These are phyloP conservation scores for Trypanosoma lewisi DNA, from an alignment of 208 protist species.

Conservation along the genomic window DNA sequence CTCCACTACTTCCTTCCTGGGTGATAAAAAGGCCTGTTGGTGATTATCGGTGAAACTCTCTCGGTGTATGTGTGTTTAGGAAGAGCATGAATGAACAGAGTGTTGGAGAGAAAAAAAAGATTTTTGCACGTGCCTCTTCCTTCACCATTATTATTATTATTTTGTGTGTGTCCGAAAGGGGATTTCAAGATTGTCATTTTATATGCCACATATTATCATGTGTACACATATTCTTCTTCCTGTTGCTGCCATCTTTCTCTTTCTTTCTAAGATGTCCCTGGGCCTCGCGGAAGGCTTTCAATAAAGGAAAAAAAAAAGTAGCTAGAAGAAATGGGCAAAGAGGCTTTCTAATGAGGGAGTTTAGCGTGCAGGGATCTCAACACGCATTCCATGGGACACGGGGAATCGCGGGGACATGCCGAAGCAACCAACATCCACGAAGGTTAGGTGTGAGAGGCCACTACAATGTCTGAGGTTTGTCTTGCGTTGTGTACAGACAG, in stretches of 20 bases:
- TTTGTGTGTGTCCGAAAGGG: not conserved
- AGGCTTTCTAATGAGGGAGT: not conserved
- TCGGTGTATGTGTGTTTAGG: not conserved
- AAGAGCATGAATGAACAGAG: not conserved
- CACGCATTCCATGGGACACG: slow-evolving; percentile 11
- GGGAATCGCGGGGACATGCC: not conserved
- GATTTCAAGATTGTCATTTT: too few relatives aligned
- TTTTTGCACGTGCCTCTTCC: not conserved
- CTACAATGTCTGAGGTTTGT: slow-evolving; percentile 13
- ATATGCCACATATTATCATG: too few relatives aligned
- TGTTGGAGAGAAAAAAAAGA: not conserved
- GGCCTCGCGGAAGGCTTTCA: too few relatives aligned
- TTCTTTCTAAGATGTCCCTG: too few relatives aligned
- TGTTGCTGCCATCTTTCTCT: too few relatives aligned
- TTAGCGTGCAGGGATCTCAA: not conserved
- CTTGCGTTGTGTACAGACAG: slow-evolving; percentile 4
- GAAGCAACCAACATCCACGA: slow-evolving; percentile 4
- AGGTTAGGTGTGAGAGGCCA: slow-evolving; percentile 1
- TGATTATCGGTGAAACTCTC: too few relatives aligned
- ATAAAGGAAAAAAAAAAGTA: not conserved
- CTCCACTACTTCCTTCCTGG: too few relatives aligned
- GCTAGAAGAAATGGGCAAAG: not conserved
- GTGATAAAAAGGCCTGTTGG: too few relatives aligned
- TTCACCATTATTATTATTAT: not conserved
- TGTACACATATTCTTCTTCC: not conserved